Conservation (phyloP, 306 rosid genomes). For the Lathyrus aphaca region DNA sequence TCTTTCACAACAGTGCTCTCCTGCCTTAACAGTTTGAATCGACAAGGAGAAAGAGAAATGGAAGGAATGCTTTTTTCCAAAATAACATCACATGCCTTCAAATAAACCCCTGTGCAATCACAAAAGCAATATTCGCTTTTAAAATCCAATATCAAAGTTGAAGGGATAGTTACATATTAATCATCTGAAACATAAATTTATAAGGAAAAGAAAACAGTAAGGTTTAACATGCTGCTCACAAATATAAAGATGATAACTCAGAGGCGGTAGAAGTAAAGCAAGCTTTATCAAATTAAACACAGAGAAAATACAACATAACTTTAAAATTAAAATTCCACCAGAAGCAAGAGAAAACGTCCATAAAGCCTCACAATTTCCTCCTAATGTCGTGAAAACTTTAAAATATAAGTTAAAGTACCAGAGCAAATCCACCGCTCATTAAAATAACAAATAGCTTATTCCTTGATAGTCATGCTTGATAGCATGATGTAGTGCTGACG, state of each 20-base stretch:
- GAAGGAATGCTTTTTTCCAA: slow-evolving; percentile 59
- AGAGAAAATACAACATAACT: slow-evolving; percentile 12
- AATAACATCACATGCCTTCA: slow-evolving; percentile 57
- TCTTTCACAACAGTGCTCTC: slow-evolving; percentile 57
- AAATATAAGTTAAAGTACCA: slow-evolving; percentile 20
- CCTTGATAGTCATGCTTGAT: slow-evolving; percentile 22
- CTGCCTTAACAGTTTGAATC: slow-evolving; percentile 56
- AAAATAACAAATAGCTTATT: slow-evolving; percentile 29
- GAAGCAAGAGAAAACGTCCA: slow-evolving; percentile 5
- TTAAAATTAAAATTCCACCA: not conserved
- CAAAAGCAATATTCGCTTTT: slow-evolving; percentile 36
- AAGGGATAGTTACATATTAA: slow-evolving; percentile 23
- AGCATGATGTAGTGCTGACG: slow-evolving; percentile 32
- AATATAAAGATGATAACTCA: slow-evolving; percentile 22
- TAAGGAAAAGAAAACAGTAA: slow-evolving; percentile 3
- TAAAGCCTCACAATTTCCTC: slow-evolving; percentile 21
- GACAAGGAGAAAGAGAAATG: slow-evolving; percentile 73
- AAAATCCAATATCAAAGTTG: slow-evolving; percentile 35
- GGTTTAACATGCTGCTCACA: slow-evolving; percentile 9
- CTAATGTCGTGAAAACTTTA: slow-evolving; percentile 17
- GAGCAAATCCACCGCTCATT: slow-evolving; percentile 22
- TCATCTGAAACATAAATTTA: slow-evolving; percentile 25
- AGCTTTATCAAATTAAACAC: not conserved
- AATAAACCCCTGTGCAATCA: slow-evolving; percentile 77
- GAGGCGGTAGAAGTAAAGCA: slow-evolving; percentile 29